phyloP scores from a whole-genome alignment of 1,139 yeast species.

The Blastobotrys indianensis region DNA sequence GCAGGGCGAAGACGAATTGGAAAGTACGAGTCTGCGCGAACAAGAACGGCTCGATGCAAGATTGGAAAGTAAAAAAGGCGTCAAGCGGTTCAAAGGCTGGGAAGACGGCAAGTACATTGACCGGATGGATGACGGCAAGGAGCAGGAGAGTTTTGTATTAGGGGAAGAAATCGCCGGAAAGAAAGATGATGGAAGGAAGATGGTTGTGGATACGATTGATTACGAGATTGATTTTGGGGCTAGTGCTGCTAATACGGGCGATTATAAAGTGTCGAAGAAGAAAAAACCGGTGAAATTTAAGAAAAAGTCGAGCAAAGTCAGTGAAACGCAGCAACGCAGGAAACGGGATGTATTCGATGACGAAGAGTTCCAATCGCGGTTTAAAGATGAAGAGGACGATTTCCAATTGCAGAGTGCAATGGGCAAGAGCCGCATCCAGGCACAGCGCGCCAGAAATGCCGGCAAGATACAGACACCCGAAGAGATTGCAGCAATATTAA shows the following conservation, averaged over 20 bases:
- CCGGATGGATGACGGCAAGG: slow-evolving; percentile 16
- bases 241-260: background rate
- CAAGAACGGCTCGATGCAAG: slow-evolving; percentile 7
- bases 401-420: slow-evolving; percentile 38
- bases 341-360: slow-evolving; percentile 11
- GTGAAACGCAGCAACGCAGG: slow-evolving; percentile 17
- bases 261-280: background rate
- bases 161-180: slow-evolving; percentile 12
- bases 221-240: slow-evolving; percentile 11
- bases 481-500: slow-evolving; percentile 22
- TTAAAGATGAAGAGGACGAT: slow-evolving; percentile 19
- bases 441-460: slow-evolving; percentile 28
- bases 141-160: slow-evolving; percentile 25
- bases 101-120: background rate
- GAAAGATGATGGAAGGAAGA: background rate
- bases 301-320: slow-evolving; percentile 38
- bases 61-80: slow-evolving; percentile 16
- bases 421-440: slow-evolving; percentile 38
- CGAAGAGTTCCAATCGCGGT: background rate
- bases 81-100: slow-evolving; percentile 20
- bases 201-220: slow-evolving; percentile 14
- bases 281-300: slow-evolving; percentile 43
- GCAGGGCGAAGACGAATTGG: slow-evolving; percentile 44
- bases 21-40: slow-evolving; percentile 38
- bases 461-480: slow-evolving; percentile 36